phyloP scores from a whole-genome alignment of 1,284 basidiomycete species.

The Moniliophthora roreri region DNA sequence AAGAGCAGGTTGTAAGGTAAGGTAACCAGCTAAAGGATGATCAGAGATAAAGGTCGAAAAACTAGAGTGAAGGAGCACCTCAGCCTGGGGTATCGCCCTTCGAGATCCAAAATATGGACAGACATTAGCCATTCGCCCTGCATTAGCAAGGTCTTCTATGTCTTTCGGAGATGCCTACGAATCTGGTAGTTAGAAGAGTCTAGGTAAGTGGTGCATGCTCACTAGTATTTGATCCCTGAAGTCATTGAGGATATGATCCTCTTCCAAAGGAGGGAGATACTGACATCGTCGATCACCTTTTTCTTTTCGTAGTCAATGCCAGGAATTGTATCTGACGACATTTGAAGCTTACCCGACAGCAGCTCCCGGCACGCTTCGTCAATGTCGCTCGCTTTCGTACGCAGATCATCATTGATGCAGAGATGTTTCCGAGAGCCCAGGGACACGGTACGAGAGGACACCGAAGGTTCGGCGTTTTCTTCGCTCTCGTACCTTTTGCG shows the following conservation, averaged over 20 bases:
- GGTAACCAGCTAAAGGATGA: conserved; percentile 69
- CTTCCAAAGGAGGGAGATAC: conserved; percentile 76
- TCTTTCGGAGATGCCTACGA: conserved; percentile 83
- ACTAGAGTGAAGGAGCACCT: conserved; percentile 55
- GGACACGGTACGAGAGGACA: conserved; percentile 64
- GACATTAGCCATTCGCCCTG: conserved; percentile 66
- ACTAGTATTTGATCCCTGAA: conserved; percentile 90
- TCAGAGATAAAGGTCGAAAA: not conserved
- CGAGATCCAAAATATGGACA: conserved; percentile 96
- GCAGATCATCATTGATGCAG: conserved; percentile 87
- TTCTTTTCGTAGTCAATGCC: conserved; percentile 32
- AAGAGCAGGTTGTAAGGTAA: conserved; percentile 94
- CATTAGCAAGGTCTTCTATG: conserved; percentile 87
- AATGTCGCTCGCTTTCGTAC: conserved; percentile 68
- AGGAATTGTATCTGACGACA: not conserved
- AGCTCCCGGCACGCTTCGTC: conserved; percentile 93
- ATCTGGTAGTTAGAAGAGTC: conserved; percentile 4
- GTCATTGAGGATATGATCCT: conserved; percentile 77
- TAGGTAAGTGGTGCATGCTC: conserved; percentile 22
- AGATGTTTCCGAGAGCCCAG: conserved; percentile 92
- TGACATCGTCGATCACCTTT: conserved; percentile 73
- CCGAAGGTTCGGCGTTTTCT: conserved; percentile 19
- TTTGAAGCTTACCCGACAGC: conserved; percentile 59
- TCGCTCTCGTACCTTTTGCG: conserved; percentile 30
- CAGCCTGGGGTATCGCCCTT: conserved; percentile 84